Percentiles rank a stretch among this genome's conserved stretches.
phyloP scores from a whole-genome alignment of 1,139 yeast species.

The Zygoascus sp. region DNA sequence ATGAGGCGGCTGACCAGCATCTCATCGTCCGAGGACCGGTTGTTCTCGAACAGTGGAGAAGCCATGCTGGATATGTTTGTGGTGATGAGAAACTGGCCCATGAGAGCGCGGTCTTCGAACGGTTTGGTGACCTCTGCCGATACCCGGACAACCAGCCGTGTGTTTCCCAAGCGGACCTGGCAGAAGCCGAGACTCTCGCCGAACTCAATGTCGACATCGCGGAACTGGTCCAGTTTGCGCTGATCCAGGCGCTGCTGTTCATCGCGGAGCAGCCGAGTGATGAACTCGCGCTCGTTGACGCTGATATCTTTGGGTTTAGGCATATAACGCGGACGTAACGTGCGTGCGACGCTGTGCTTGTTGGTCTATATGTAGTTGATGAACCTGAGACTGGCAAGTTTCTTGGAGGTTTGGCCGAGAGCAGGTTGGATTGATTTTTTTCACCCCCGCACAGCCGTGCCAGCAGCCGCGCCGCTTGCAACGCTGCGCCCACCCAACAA shows the following conservation, averaged over 20 bases:
- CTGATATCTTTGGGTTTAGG: conserved; percentile 40
- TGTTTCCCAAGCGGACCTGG: conserved; percentile 68
- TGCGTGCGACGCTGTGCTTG: no score
- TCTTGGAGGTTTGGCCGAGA: no score
- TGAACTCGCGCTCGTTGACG: conserved; percentile 56
- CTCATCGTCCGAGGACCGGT: conserved; percentile 71
- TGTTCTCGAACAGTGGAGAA: conserved; percentile 72
- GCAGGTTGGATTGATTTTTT: neutral
- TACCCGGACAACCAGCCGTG: conserved; percentile 67
- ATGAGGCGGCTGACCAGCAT: conserved; percentile 71
- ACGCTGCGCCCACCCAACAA: neutral
- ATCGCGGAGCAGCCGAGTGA: conserved; percentile 54
- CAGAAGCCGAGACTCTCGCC: conserved; percentile 78
- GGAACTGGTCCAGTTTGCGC: conserved; percentile 56
- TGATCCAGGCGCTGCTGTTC: conserved; percentile 66
- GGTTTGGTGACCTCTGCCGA: conserved; percentile 80
- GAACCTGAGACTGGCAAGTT: no score
- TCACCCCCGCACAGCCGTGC: neutral
- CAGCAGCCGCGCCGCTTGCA: neutral
- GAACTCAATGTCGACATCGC: conserved; percentile 59
- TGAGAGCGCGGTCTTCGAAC: conserved; percentile 87
- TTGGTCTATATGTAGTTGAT: no score
- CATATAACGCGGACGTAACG: neutral
- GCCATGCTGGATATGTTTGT: conserved; percentile 92
- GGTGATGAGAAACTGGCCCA: conserved; percentile 78